phyloP scores from a whole-genome alignment of 2,329 filamentous ascomycete species.

The Xenoacremonium recifei region DNA sequence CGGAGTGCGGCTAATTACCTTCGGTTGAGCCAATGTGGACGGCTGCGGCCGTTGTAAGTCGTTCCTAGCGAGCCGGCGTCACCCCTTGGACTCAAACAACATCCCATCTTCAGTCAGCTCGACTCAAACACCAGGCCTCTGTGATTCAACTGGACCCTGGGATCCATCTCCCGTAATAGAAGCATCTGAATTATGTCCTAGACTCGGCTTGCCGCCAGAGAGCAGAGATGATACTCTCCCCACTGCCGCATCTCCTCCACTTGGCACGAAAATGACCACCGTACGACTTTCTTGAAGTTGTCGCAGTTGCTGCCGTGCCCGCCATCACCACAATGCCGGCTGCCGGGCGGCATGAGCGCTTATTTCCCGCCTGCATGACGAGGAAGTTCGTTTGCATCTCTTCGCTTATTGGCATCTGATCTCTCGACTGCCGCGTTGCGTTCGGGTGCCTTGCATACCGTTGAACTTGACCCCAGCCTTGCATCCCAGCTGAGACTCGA shows the following conservation, averaged over 20 bases:
- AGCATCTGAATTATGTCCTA: not conserved
- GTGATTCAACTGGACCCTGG: too few relatives aligned
- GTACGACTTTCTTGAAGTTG: not conserved
- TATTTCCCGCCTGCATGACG: slow-evolving; percentile 4
- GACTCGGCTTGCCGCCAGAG: not conserved
- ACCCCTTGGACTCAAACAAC: too few relatives aligned
- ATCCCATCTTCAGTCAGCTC: not conserved
- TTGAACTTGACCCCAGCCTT: slow-evolving; percentile 10
- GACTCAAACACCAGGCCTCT: not conserved
- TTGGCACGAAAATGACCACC: slow-evolving; percentile 5
- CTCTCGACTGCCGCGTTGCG: not conserved
- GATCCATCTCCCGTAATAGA: too few relatives aligned
- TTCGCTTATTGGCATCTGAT: not conserved
- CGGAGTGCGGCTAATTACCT: not conserved
- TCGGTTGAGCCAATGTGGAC: too few relatives aligned
- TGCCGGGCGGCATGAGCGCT: slow-evolving; percentile 3
- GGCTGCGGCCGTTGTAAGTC: too few relatives aligned
- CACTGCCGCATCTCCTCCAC: slow-evolving; percentile 1
- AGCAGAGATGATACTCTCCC: not conserved
- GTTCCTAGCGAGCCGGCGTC: too few relatives aligned
- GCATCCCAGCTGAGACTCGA: slow-evolving; percentile 12
- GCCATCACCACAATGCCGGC: slow-evolving; percentile 2
- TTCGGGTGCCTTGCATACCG: slow-evolving; percentile 14
- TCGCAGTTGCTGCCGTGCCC: not conserved
- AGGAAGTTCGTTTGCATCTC: not conserved